These are phyloP conservation scores for Aphanomyces stellatus DNA, from an alignment of 352 stramenopile species.

Conservation along the genomic window DNA sequence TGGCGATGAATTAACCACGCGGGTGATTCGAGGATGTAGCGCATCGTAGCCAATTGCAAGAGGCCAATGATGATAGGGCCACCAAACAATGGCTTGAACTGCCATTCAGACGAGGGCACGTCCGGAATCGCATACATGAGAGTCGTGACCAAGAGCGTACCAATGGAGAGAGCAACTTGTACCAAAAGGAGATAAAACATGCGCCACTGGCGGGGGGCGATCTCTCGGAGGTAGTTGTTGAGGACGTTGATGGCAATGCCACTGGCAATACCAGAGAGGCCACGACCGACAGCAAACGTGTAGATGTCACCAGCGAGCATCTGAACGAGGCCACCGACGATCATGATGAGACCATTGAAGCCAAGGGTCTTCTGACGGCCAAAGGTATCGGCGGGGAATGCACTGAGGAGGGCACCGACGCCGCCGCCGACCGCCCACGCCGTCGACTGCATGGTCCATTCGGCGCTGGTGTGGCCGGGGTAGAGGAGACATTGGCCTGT, in stretches of 20 bases:
- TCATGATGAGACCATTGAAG: conserved; percentile 14
- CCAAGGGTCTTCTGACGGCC: conserved; percentile 37
- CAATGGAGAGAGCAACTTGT: conserved; percentile 40
- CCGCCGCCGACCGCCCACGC: conserved; percentile 49
- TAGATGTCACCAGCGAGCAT: conserved; percentile 20
- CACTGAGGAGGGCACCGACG: conserved; percentile 34
- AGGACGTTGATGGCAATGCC: conserved; percentile 27
- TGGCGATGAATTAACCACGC: conserved; percentile 34
- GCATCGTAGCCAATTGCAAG: conserved; percentile 31
- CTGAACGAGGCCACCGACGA: conserved; percentile 21
- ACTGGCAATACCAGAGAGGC: conserved; percentile 22
- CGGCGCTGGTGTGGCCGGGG: conserved; percentile 34
- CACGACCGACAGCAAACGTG: conserved; percentile 24
- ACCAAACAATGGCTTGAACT: conserved; percentile 42
- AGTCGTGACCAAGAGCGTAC: conserved; percentile 35
- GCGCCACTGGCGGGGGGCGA: conserved; percentile 25
- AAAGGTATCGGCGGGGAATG: conserved; percentile 30
- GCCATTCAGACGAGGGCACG: conserved; percentile 21
- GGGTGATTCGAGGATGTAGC: conserved; percentile 30
- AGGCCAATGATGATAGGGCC: conserved; percentile 39
- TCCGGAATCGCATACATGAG: conserved; percentile 38
- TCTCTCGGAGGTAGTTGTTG: conserved; percentile 30
- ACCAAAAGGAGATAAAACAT: conserved; percentile 24
- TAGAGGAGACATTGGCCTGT: conserved; percentile 42
- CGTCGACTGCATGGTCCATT: conserved; percentile 51